These are phyloP conservation scores for Xylariaceae sp. DNA, from an alignment of 2,329 filamentous ascomycete genomes.

Conservation along the genomic window DNA sequence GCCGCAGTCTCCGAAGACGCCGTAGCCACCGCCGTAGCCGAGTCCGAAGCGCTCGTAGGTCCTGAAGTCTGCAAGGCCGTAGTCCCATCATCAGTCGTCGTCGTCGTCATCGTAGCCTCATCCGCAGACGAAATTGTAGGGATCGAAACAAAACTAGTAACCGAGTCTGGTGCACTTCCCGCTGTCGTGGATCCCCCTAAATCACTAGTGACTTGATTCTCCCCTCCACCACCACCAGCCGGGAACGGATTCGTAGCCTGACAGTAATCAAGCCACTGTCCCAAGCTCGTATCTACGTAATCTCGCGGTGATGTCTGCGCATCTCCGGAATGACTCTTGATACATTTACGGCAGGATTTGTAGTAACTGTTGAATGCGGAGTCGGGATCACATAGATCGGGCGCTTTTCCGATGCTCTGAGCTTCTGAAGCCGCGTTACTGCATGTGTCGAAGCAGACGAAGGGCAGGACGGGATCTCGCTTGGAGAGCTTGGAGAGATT, in stretches of 20 bases:
- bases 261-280: conserved; percentile 45
- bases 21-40: too few relatives aligned
- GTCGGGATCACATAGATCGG: conserved; percentile 38
- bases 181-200: conserved; percentile 11
- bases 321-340: conserved; percentile 26
- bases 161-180: conserved; percentile 17
- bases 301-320: conserved; percentile 28
- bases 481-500: conserved; percentile 29
- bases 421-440: conserved; percentile 45
- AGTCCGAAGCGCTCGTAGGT: neutral
- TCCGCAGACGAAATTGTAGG: conserved; percentile 12
- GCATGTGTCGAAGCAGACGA: conserved; percentile 49
- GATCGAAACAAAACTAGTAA: conserved; percentile 12
- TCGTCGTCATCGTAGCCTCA: conserved; percentile 3
- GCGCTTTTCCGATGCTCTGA: conserved; percentile 42
- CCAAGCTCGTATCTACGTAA: conserved; percentile 37
- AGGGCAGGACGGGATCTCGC: conserved; percentile 39
- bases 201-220: conserved; percentile 16
- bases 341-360: conserved; percentile 39
- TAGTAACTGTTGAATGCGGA: conserved; percentile 40
- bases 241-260: neutral
- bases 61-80: neutral
- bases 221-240: conserved; percentile 4
- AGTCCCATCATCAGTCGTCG: neutral
- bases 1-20: too few relatives aligned